Conservation (phyloP, 2,329 filamentous ascomycete genomes). For the Grosmannia penicillata region DNA sequence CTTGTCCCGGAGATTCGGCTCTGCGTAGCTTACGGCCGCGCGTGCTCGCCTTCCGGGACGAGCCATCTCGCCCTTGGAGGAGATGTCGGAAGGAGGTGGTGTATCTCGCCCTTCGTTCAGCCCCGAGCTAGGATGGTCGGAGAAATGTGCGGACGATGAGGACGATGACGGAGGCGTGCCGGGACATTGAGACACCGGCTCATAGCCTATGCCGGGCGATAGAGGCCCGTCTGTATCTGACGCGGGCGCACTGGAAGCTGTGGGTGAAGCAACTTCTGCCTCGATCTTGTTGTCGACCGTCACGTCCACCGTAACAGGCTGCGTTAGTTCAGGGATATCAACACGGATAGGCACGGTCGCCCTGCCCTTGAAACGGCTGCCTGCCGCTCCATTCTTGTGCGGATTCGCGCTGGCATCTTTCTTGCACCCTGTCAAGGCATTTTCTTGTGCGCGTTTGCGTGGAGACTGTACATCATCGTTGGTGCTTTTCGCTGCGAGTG, state of each 20-base stretch:
- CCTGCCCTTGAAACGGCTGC: conserved; percentile 5
- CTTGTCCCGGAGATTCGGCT: conserved; percentile 68
- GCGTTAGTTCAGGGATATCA: conserved; percentile 14
- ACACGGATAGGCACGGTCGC: conserved; percentile 14
- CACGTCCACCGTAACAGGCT: conserved; percentile 6
- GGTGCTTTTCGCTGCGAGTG: conserved; percentile 41
- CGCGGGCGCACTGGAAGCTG: too few species aligned
- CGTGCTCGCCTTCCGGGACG: conserved; percentile 54
- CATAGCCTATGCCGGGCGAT: too few species aligned
- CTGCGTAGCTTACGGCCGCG: conserved; percentile 62
- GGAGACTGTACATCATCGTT: conserved; percentile 46
- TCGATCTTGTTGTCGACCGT: background rate
- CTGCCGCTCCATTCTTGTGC: conserved; percentile 5
- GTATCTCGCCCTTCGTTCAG: conserved; percentile 29
- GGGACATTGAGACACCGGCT: conserved; percentile 1
- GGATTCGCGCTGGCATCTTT: background rate
- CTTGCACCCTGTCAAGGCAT: conserved; percentile 7
- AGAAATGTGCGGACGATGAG: background rate
- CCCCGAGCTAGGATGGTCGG: conserved; percentile 24
- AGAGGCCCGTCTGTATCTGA: too few species aligned
- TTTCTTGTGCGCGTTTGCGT: conserved; percentile 27
- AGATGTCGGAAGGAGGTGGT: conserved; percentile 44
- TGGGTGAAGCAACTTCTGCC: too few species aligned
- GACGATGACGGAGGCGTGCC: conserved; percentile 7
- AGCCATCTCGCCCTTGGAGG: conserved; percentile 37